Conservation (phyloP, 192 early-diverging fungal species). For the Lobosporangium transversale region DNA sequence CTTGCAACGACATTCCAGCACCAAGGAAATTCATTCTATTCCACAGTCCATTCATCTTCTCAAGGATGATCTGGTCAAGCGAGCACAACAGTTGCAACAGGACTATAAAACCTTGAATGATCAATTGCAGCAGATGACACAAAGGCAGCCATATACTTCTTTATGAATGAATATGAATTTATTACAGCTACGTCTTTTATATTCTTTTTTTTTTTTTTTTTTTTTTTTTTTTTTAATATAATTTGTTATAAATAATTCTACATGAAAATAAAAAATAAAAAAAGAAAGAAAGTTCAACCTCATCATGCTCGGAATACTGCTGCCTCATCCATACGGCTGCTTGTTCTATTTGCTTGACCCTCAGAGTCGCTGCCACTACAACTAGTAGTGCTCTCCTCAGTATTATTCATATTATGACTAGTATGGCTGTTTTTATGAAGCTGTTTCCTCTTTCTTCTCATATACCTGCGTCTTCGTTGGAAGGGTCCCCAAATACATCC, state of each 20-base stretch:
- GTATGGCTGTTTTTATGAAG: not conserved
- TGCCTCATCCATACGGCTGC: too few relatives aligned
- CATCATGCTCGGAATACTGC: too few relatives aligned
- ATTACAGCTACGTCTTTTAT: too few relatives aligned
- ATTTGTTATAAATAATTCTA: too few relatives aligned
- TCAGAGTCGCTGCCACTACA: too few relatives aligned
- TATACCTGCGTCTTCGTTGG: slow-evolving; percentile 19
- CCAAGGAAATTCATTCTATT: slow-evolving; percentile 17
- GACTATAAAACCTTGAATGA: slow-evolving; percentile 7
- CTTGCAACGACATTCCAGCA: slow-evolving; percentile 26
- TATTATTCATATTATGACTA: not conserved
- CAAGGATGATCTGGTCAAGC: slow-evolving; percentile 12
- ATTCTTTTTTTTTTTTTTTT: not conserved
- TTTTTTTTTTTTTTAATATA: not conserved
- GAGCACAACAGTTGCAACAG: slow-evolving; percentile 1
- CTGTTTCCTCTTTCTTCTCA: slow-evolving; percentile 11
- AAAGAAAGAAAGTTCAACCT: too few relatives aligned
- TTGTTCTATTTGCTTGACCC: too few relatives aligned
- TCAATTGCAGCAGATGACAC: slow-evolving; percentile 7
- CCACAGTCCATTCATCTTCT: slow-evolving; percentile 8
- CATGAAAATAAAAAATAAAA: too few relatives aligned
- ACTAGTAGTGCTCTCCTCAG: too few relatives aligned
- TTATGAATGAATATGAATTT: too few relatives aligned
- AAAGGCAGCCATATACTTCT: not conserved
- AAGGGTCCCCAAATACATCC: slow-evolving; percentile 37